Evolutionary conservation across 345 rosid genomes (phyloP).

Genomic region (Dipteronia sinensis): DNA sequence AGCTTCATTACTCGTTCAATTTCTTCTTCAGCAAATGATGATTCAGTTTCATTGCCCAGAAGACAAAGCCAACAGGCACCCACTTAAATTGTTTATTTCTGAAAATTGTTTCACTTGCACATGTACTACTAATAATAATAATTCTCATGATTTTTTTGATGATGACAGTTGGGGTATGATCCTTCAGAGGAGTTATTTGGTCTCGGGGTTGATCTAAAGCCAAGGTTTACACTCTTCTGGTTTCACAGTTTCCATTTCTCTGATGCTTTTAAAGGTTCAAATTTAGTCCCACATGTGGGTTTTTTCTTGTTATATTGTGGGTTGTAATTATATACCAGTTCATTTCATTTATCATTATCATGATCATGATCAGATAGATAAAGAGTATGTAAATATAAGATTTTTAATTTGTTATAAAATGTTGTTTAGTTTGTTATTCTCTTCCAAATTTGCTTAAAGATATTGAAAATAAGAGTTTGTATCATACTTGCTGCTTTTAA

Average conservation of each 20-base stretch:
- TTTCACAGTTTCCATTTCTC: not conserved
- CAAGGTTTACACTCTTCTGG: slow-evolving; percentile 41
- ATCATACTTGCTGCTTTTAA: too few species aligned
- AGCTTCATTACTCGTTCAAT: slow-evolving; percentile 37
- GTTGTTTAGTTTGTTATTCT: not conserved
- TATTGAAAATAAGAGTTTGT: not conserved
- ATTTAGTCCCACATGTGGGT: slow-evolving; percentile 2
- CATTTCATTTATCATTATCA: not conserved
- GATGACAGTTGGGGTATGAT: slow-evolving; percentile 66
- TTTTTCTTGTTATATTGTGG: slow-evolving; percentile 6
- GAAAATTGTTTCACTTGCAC: too few species aligned
- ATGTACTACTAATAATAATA: too few species aligned
- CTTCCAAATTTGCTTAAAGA: not conserved
- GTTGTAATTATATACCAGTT: not conserved
- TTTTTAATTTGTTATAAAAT: not conserved
- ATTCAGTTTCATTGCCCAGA: slow-evolving; percentile 40
- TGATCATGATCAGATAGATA: not conserved
- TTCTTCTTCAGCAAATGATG: slow-evolving; percentile 44
- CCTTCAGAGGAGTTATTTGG: slow-evolving; percentile 78
- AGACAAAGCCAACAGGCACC: slow-evolving; percentile 43
- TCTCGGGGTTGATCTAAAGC: slow-evolving; percentile 58
- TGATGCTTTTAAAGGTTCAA: not conserved
- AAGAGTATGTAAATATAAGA: not conserved
- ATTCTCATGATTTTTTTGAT: slow-evolving; percentile 7
- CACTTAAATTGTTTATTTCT: slow-evolving; percentile 4